phyloP scores from a whole-genome alignment of 345 rosid species.

The Acer negundo region DNA sequence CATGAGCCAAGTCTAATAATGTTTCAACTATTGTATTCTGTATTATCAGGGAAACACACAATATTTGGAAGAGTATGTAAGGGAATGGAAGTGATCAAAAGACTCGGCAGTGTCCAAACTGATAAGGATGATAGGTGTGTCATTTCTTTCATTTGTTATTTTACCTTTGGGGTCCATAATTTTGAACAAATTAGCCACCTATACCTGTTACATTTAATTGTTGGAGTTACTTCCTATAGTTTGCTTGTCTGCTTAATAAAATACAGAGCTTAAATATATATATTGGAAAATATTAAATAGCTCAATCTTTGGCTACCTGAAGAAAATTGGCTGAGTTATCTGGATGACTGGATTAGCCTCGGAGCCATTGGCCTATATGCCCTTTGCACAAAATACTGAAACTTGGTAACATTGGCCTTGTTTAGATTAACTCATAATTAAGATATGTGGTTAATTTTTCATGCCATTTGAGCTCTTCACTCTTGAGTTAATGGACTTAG shows the following conservation, averaged over 20 bases:
- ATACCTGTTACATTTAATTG: neutral
- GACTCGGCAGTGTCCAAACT: slow-evolving; percentile 95
- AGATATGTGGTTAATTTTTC: too few species aligned
- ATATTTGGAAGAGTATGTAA: slow-evolving; percentile 91
- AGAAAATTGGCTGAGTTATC: neutral
- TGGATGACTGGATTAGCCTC: neutral
- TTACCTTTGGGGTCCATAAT: neutral
- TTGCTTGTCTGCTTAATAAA: neutral
- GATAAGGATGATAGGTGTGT: slow-evolving; percentile 87
- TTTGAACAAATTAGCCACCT: neutral
- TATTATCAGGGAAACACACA: slow-evolving; percentile 76
- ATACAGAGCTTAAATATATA: neutral
- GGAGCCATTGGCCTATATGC: neutral
- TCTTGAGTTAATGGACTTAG: too few species aligned
- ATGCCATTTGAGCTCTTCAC: too few species aligned
- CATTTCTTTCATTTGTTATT: neutral
- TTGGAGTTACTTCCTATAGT: neutral
- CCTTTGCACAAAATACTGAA: neutral
- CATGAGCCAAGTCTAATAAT: neutral
- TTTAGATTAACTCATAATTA: too few species aligned
- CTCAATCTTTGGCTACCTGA: neutral
- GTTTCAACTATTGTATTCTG: neutral
- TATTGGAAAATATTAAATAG: neutral
- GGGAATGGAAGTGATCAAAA: slow-evolving; percentile 95
- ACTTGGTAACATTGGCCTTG: neutral